A percentile compares a stretch with the other conserved stretches of the same genome.
Evolutionary conservation across 2,329 filamentous ascomycete genomes (phyloP).

Genomic region (Thelonectria rubi): DNA sequence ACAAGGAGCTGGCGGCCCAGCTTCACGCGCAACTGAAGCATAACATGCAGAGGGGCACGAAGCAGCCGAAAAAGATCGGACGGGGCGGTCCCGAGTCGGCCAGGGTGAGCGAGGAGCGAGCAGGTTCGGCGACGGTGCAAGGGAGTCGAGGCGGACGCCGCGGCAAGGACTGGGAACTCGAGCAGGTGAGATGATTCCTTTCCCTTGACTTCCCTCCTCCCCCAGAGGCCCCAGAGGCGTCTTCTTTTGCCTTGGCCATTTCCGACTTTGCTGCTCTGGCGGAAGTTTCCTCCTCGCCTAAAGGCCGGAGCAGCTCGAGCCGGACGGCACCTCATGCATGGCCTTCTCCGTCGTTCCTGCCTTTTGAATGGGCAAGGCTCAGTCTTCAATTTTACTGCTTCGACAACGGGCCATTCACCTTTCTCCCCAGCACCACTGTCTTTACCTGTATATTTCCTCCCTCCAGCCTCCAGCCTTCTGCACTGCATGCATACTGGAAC

Average conservation of each 20-base stretch:
- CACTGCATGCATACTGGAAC: background rate
- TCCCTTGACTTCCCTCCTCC: background rate
- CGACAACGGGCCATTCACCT: background rate
- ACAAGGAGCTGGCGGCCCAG: conserved; percentile 85
- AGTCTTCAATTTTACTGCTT: conserved; percentile 5
- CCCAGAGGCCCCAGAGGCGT: background rate
- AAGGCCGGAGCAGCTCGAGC: background rate
- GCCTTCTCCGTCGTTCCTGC: background rate
- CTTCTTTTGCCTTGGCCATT: background rate
- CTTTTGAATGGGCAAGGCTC: conserved; percentile 3
- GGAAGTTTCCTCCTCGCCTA: background rate
- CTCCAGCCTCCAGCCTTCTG: background rate
- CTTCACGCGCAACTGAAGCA: conserved; percentile 74
- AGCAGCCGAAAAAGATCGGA: conserved; percentile 61
- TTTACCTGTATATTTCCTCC: background rate
- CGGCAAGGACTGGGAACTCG: conserved; percentile 82
- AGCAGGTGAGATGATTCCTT: conserved; percentile 68
- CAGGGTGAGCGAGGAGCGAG: conserved; percentile 80
- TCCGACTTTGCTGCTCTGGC: background rate
- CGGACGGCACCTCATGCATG: background rate
- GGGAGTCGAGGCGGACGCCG: conserved; percentile 76
- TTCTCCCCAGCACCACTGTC: conserved; percentile 9
- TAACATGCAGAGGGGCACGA: conserved; percentile 61
- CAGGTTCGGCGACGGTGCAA: conserved; percentile 65
- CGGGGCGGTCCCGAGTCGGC: conserved; percentile 58